Base-by-base conservation (phyloP, 192 early-diverging fungal species). In the Mortierella antarctica region DNA sequence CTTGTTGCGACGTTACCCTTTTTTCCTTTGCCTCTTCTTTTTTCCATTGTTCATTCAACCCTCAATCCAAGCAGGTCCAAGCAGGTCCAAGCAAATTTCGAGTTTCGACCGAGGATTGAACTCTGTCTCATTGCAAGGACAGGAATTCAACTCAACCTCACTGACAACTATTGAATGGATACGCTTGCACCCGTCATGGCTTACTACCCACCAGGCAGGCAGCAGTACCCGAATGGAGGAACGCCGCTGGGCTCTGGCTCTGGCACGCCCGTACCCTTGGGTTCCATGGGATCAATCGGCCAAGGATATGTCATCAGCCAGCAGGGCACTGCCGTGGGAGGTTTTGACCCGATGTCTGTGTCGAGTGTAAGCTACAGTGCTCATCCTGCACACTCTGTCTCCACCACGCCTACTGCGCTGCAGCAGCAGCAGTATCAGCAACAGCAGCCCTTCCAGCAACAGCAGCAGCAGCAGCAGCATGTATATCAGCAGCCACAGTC, bases 201-300 rank as follows among this genome's bases (percentile, higher is more conserved):
- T 18, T 73, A 73, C 62, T 73, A 73, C 21, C 71, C 57, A 18
- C 55, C 64, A 61, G 65, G 73, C 48, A 62, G 66, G 65, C 64
- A 55, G 40, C 73, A 70, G 31, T 78, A 71, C 63, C 67, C 48
- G 15, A 65, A 70, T 61, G 75, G 75, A 65, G 67, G 67, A 12
- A 57, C 67, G 12, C 68, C 62, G 10, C 45, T 70, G 40, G 61
- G 61, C 15, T 69, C 75, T 4, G 13, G 65, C 31, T 40, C 56
- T 17, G 23, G 23, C 21, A 67, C 69, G n/a, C 75, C 68, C 12
- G 67, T 66, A 15, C n/a, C 65, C 1, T 64, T 78, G 62, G 62
- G 75, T 18, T 57, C 67, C 13, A 52, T 70, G 45, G 75, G 75
- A 50, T 31, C 73, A 56, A 51, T 14, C 11, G 60, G 57, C 3